Percentiles rank a stretch among this genome's conserved stretches.
phyloP scores from a whole-genome alignment of 192 early-diverging fungal species.

The Mortierella alpina region DNA sequence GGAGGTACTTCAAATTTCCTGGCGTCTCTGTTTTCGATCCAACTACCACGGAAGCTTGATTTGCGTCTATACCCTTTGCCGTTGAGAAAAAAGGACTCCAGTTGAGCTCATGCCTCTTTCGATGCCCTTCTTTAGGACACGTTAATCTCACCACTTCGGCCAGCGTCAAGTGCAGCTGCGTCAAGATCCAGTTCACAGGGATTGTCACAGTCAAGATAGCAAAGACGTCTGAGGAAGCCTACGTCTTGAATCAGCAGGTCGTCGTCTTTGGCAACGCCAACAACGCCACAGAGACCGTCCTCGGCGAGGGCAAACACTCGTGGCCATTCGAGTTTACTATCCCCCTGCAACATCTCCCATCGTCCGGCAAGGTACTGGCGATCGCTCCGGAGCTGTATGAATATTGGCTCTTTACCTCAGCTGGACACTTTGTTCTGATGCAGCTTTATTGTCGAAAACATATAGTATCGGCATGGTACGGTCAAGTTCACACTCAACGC shows the following conservation, averaged over 20 bases:
- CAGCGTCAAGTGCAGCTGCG: conserved; percentile 20
- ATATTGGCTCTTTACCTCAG: background rate
- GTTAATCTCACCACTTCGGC: conserved; percentile 7
- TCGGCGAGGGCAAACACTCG: conserved; percentile 24
- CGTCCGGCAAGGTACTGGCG: conserved; percentile 31
- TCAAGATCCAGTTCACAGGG: conserved; percentile 23
- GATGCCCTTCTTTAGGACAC: background rate
- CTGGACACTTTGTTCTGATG: background rate
- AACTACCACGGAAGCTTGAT: background rate
- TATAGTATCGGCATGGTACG: conserved; percentile 25
- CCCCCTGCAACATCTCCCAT: conserved; percentile 30
- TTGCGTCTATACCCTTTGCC: background rate
- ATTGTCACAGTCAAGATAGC: conserved; percentile 22
- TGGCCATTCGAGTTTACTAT: conserved; percentile 35
- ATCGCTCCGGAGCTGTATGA: background rate
- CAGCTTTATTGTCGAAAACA: background rate
- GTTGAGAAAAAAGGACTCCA: background rate
- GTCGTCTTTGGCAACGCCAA: conserved; percentile 24
- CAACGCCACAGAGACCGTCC: conserved; percentile 11
- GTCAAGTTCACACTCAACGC: conserved; percentile 22
- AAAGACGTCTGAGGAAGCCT: conserved; percentile 19
- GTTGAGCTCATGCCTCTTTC: background rate
- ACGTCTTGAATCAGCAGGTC: conserved; percentile 36
- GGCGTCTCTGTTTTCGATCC: background rate
- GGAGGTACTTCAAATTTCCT: conserved; percentile 3